Evolutionary conservation across 306 rosid species (phyloP), one percentile per base, ranked within the genome.

Genomic region (Casuarina equisetifolia): DNA sequence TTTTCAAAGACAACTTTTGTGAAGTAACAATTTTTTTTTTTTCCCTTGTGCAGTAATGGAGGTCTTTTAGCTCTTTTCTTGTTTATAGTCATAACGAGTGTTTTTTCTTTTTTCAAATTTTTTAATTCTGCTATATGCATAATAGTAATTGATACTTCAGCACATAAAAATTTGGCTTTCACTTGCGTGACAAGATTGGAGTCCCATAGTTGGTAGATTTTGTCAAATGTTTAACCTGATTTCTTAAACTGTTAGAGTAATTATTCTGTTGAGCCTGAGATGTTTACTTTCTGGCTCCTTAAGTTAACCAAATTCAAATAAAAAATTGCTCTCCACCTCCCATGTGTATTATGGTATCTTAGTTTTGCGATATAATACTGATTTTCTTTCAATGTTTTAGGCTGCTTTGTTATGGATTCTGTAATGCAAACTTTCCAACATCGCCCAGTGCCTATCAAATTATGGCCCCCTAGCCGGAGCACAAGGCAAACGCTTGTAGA

Each of bases 401-500:
- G 80, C 73, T 59, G 61, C 42, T 73, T 75, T 78, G 82, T 25
- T 53, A 93, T 93, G 98, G 98, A 91, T 78, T 87, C 91, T 54
- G 5, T 79, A 1, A 66, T 71, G 5, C 85, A 80, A 77, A 6
- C 82, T 6, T 84, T 85, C 85, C 92, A 84, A 70, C 89, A 74
- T 9, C 93, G 90, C 51, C n/a, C 86, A 4, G 81, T 85, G 67
- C 70, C 89, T 5, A 89, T 93, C 81, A 93, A 91, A 78, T 84
- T 93, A 68, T 93, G 97, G 98, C 97, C 98, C 12, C 93, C 95
- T 25, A 91, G 93, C 84, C 90, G 87, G 91, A 80, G 98, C 80
- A 89, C 98, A 38, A 88, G 98, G 85, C 72, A 89, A 48, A 83
- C 82, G 89, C 92, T 93, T 75, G 91, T 88, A 0, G 91, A 91